Evolutionary conservation across 768 basidiomycete species (phyloP), one percentile per base, ranked within the genome.

Genomic region (Roridomyces roridus): DNA sequence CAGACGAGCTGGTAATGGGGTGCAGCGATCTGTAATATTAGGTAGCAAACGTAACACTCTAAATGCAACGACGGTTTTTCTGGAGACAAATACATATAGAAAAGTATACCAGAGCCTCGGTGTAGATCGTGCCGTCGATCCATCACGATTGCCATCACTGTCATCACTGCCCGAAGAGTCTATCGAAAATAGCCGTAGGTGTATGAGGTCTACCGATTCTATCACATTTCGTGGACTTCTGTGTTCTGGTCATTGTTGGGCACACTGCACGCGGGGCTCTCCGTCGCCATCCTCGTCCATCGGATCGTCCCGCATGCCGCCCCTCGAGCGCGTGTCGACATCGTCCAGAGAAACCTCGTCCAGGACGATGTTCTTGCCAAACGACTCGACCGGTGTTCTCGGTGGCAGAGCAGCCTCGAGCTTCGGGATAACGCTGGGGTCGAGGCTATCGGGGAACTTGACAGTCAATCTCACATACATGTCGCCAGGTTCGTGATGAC

Each of bases 401-500:
- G 91, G 83, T 4, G 96, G 92, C 2, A 99, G 85, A 18, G 93
- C 96, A 25, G 81, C 72, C 75, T 98, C 96, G 57, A 98, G 86
- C 20, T 87, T 74, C 18, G 83, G 80, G 64, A 94, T 88, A 34
- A 79, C 76, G 28, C 80, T 77, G 28, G 85, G 78, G 56, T 89
- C 83, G 71, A 99, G 84, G 51, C 74, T 68, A 26, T 94, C 92
- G 34, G 97, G 97, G 86, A 98, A 99, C 55, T 81, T 85, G 68
- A 99, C 92, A 60, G 81, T 80, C 65, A 98, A 76, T 69, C 88
- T 91, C 73, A 99, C 82, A 70, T 85, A 94, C 57, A 99, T 83
- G 74, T 98, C 94, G 35, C 97, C 97, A 36, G 88, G 85, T 70
- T 99, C 95, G 76, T 98, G 97, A 75, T 98, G 96, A 58, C 97